A percentile compares a stretch with the other conserved stretches of the same genome.
Evolutionary conservation across 2,329 filamentous ascomycete genomes (phyloP).

Genomic region (Ophiostoma sp.): DNA sequence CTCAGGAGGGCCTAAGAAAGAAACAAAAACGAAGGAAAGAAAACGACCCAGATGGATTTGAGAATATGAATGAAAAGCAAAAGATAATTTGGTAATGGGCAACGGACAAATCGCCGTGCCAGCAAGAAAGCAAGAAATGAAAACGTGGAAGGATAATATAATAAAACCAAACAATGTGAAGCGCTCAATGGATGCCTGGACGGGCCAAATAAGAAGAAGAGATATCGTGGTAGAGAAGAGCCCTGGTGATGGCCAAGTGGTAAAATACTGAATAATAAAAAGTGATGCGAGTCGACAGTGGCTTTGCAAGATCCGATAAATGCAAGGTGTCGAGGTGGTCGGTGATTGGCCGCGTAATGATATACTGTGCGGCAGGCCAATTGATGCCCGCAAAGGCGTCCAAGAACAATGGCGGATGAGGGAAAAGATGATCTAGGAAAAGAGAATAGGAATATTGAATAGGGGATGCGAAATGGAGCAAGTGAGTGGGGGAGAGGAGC

Average conservation of each 20-base stretch:
- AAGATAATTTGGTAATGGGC: neutral
- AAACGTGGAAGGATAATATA: neutral
- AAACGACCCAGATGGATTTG: neutral
- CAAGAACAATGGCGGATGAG: neutral
- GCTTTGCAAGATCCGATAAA: neutral
- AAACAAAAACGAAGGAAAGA: neutral
- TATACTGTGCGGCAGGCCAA: neutral
- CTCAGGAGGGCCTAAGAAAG: neutral
- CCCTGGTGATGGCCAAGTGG: neutral
- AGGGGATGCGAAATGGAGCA: neutral
- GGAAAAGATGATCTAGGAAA: neutral
- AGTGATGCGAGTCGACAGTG: neutral
- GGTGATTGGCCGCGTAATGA: neutral
- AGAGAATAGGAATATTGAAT: neutral
- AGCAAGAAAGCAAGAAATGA: neutral
- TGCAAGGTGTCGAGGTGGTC: neutral
- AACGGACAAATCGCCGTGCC: neutral
- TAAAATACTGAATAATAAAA: constrained; percentile 20
- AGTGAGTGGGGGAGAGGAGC: neutral
- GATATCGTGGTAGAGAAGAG: neutral
- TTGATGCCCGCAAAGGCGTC: neutral
- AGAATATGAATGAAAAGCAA: neutral
- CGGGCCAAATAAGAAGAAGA: neutral
- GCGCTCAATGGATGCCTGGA: neutral
- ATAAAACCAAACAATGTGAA: constrained; percentile 8